Evolutionary conservation across 2,329 filamentous ascomycete genomes (phyloP).

Genomic region (Penicillium sp.): DNA sequence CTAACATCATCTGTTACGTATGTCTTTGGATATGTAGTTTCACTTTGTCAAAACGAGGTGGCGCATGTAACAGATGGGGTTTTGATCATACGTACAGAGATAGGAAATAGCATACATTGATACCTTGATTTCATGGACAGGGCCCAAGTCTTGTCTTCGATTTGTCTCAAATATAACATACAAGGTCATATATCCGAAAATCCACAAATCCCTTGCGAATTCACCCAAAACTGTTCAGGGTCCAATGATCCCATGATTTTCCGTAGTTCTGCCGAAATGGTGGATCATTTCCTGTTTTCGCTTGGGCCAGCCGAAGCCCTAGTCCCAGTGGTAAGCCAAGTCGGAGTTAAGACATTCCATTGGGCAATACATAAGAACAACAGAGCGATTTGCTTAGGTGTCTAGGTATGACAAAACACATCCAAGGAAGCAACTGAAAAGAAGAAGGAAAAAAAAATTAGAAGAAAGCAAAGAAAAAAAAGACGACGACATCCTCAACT

Average conservation of each 20-base stretch:
- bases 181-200: not conserved
- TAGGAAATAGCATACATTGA: no score
- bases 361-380: no score
- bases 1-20: constrained; percentile 30
- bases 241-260: constrained; percentile 9
- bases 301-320: constrained; percentile 26
- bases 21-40: constrained; percentile 8
- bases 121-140: not conserved
- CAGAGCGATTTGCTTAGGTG: no score
- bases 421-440: no score
- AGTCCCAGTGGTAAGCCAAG: constrained; percentile 18
- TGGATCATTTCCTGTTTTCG: constrained; percentile 13
- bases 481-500: not conserved
- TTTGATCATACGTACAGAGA: no score
- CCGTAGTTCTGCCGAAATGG: constrained; percentile 24
- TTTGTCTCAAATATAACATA: not conserved
- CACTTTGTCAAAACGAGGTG: not conserved
- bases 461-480: not conserved
- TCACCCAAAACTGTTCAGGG: not conserved
- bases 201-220: not conserved
- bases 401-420: no score
- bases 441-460: no score
- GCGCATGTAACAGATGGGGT: no score
- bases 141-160: constrained; percentile 17
- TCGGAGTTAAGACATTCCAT: constrained; percentile 5